Evolutionary conservation across 1,284 basidiomycete species (phyloP), one percentile per base, ranked within the genome.

Genomic region (Cutaneotrichosporon cavernicola): DNA sequence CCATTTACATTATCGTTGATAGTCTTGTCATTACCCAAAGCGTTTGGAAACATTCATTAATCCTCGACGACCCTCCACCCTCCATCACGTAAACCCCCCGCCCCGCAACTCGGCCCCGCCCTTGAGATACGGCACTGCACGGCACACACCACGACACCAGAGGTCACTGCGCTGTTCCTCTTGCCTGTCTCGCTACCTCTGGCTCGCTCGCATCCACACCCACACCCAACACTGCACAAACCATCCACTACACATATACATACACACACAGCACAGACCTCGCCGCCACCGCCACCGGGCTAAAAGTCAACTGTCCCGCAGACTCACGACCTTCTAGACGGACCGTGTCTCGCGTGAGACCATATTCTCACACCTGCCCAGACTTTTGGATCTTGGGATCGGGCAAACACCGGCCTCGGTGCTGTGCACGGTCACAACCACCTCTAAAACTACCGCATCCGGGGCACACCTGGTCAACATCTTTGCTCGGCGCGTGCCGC

Each of bases 41-140:
- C 14, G 26, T 53, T 34, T 53, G 30, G 51, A 34, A 53, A 46
- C 18, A 6, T n/a, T 36, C 18, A 18, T 18, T 31, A 34, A 53
- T 53, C 51, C 51, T 53, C 34, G 51, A 53, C 51, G 30, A 53
- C 51, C 30, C 30, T 31, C 30, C 51, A 53, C 51, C 30, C 30
- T 31, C 30, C 51, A 53, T 53, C 51, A 53, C 51, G 51, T 53
- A 53, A 53, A 18, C 30, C 31, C 8, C 49, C 49, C 26, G 22
- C 51, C 51, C 51, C 51, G 51, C 51, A 53, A 53, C 16, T 10
- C 9, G 16, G 4, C 13, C 30, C 31, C 51, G 13, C 43, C 43
- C 18, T 46, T 8, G 43, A 18, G 43, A 7, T 18, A 46, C 43
- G 43, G 43, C 30, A 31, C 26, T 13, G n/a, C 30, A 53, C 51